These are phyloP conservation scores for Trypanosoma congolense DNA, from an alignment of 208 protist species.

Conservation along the genomic window DNA sequence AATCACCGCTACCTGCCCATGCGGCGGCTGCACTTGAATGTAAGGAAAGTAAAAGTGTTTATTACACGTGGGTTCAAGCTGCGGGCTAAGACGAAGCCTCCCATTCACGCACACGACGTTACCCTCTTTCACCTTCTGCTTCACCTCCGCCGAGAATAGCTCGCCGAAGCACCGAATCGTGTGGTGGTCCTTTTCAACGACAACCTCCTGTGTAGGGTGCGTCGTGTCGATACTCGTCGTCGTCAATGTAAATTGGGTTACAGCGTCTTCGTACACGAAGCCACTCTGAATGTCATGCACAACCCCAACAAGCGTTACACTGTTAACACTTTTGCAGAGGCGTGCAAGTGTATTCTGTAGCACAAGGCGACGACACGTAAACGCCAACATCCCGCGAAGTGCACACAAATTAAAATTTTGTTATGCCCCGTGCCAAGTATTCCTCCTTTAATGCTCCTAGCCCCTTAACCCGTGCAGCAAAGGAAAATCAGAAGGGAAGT, in stretches of 20 bases:
- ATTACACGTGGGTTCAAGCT: constrained; percentile 80
- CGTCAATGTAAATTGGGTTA: constrained; percentile 89
- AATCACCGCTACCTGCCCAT: constrained; percentile 83
- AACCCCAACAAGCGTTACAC: constrained; percentile 86
- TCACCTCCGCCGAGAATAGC: constrained; percentile 78
- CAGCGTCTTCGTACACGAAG: constrained; percentile 88
- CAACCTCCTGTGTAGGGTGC: constrained; percentile 60
- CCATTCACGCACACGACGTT: constrained; percentile 85
- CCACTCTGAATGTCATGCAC: constrained; percentile 87
- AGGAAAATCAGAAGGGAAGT: too few species aligned
- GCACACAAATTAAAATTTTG: too few species aligned
- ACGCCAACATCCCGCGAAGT: background rate
- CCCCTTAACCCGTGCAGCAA: too few species aligned
- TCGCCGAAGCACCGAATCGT: constrained; percentile 89
- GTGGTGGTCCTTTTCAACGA: constrained; percentile 90
- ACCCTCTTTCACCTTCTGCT: constrained; percentile 69
- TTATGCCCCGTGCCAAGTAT: too few species aligned
- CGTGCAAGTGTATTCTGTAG: constrained; percentile 3
- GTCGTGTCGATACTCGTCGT: constrained; percentile 85
- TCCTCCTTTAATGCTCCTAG: too few species aligned
- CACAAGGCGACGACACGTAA: constrained; percentile 14
- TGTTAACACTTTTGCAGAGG: constrained; percentile 63
- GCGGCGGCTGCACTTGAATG: constrained; percentile 84
- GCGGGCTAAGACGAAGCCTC: constrained; percentile 81
- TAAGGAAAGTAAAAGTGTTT: constrained; percentile 92